Evolutionary conservation across 176 grass and related monocot species (phyloP), one percentile per base, ranked within the genome.

Genomic region (Miscanthus lutarioriparius): DNA sequence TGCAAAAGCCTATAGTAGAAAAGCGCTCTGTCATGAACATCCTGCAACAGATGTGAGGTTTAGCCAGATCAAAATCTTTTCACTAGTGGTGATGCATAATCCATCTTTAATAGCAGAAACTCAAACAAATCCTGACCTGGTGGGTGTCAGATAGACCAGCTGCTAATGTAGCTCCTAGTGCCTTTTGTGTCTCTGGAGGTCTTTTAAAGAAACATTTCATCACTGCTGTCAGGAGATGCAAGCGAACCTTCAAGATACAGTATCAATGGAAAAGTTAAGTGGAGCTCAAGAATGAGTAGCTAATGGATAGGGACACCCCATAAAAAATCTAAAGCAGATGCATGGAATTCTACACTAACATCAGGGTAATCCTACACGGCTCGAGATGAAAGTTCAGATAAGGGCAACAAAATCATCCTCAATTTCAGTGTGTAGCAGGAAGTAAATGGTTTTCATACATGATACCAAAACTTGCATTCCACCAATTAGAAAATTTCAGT

Each of bases 1-100:
- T 96, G 97, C 80, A 99, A 88, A 88, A 96, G 93, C 79, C 97
- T 99, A 77, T 99, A 96, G 86, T 99, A 99, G 76, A 99, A 93
- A 79, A 99, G 92, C 14, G 97, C 93, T 75, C 97, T 82, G 58
- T 99, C 97, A 86, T 99, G 97, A 85, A 99, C 93, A 89, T 99
- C 97, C 97, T 99, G 86, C 65, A 68, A 84, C 44, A 49, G 82
- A 66, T 28, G 56, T 70, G 6, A n/a, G 12, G 83, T 83, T 72
- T 40, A 90, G 77, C 39, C 73, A 36, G 45, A 79, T 37, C 27
- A 82, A 82, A 16, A 40, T 19, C 19, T 74, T 78, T 85, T 64
- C 61, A 37, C 66, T 15, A 70, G 67, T 28, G 35, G 20, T 37
- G 67, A 80, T 51, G 28, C 63, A 37, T 33, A 80, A 70, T 83